These are phyloP conservation scores for Diaporthe sp. DNA, from an alignment of 2,329 filamentous ascomycete genomes.

Conservation along the genomic window DNA sequence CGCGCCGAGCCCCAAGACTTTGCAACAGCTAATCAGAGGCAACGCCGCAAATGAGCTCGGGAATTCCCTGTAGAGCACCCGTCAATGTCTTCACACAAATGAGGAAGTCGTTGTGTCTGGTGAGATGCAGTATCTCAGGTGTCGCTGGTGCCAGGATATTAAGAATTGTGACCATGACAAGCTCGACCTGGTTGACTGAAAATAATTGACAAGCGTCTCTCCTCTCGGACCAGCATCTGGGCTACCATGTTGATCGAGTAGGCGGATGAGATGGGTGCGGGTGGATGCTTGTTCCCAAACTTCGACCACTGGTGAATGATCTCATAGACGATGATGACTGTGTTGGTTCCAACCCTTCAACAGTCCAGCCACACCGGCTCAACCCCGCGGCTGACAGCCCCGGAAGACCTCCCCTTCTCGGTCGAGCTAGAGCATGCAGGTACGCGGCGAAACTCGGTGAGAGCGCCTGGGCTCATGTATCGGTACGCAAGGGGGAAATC, in stretches of 20 bases:
- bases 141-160: not conserved
- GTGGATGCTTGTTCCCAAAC: not conserved
- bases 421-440: constrained; percentile 4
- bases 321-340: not conserved
- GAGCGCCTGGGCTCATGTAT: not conserved
- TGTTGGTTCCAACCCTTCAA: not conserved
- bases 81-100: not conserved
- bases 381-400: not conserved
- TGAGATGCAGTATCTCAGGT: not conserved
- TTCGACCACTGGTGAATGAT: not conserved
- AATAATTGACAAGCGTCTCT: not conserved
- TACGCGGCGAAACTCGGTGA: constrained; percentile 1
- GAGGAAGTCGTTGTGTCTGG: not conserved
- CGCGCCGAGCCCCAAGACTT: not conserved
- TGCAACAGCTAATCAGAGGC: not conserved
- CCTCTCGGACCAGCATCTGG: not conserved
- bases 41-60: not conserved
- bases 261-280: not conserved
- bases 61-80: not conserved
- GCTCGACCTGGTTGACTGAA: not conserved
- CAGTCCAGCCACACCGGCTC: not conserved
- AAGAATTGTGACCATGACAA: not conserved
- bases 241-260: not conserved
- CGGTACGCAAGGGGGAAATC: not conserved
- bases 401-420: not conserved